These are phyloP conservation scores for Trichophyton benhamiae DNA, from an alignment of 2,329 filamentous ascomycete species.

Conservation along the genomic window DNA sequence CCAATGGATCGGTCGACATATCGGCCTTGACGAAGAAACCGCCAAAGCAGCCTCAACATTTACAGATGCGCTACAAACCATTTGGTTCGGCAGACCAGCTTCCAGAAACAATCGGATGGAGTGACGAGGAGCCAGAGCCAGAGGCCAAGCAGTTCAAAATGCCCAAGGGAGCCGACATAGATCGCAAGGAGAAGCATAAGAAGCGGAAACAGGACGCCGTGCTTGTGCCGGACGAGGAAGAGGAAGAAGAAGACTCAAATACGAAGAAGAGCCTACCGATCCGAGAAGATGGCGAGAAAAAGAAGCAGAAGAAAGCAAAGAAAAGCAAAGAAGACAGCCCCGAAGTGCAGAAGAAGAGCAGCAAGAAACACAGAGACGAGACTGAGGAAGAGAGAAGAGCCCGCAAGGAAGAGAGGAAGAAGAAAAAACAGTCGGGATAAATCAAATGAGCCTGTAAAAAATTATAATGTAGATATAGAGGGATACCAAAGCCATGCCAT, in stretches of 20 bases:
- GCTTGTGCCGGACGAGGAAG: not conserved
- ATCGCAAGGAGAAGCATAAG: conserved; percentile 20
- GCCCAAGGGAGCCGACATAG: conserved; percentile 17
- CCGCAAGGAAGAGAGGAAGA: conserved; percentile 25
- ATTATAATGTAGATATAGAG: not conserved
- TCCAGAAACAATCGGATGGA: conserved; percentile 26
- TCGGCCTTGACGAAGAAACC: conserved; percentile 12
- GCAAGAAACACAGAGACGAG: conserved; percentile 30
- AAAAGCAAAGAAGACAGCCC: conserved; percentile 3
- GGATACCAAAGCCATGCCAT: not conserved
- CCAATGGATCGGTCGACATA: not conserved
- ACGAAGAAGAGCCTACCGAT: conserved; percentile 9
- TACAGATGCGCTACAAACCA: conserved; percentile 36
- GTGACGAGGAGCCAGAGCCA: conserved; percentile 27
- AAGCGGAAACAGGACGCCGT: conserved; percentile 25
- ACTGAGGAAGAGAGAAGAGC: conserved; percentile 24
- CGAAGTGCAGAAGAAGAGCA: conserved; percentile 19
- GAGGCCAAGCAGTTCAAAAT: conserved; percentile 25
- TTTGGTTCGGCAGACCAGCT: conserved; percentile 26
- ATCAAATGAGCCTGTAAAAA: not conserved
- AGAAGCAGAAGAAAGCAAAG: not conserved
- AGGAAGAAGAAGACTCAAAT: not conserved
- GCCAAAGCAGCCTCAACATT: conserved; percentile 31
- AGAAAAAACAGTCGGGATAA: conserved; percentile 22
- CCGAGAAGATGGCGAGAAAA: not conserved